Evolutionary conservation across 352 stramenopile genomes (phyloP).

Genomic region (Pythium chondricola): DNA sequence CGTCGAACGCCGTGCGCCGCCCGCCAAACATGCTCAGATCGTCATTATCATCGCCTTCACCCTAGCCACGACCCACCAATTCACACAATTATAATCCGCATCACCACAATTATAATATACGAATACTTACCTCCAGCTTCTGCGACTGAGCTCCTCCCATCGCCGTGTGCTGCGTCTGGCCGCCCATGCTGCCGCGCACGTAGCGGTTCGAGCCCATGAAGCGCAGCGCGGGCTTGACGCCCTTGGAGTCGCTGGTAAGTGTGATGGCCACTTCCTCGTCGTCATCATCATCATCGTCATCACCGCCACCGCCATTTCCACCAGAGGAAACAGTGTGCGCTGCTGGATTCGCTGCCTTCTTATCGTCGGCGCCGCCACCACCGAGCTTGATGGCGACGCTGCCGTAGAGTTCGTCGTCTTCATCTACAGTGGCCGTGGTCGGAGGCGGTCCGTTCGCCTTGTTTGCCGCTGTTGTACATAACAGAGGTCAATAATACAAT

Average conservation of each 20-base stretch:
- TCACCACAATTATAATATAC: too few species aligned
- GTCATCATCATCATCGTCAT: conserved; percentile 77
- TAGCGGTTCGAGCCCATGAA: conserved; percentile 80
- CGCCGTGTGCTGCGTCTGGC: conserved; percentile 25
- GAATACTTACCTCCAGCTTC: too few species aligned
- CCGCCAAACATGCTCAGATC: conserved; percentile 74
- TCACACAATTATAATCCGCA: too few species aligned
- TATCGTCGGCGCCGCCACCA: conserved; percentile 11
- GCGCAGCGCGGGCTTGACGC: conserved; percentile 63
- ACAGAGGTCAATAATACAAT: neutral
- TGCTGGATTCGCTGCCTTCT: conserved; percentile 1
- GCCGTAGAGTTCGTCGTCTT: conserved; percentile 79
- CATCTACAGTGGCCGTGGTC: conserved; percentile 21
- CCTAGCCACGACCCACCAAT: too few species aligned
- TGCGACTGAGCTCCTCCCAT: conserved; percentile 11
- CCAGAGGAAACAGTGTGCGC: neutral
- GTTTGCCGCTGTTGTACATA: conserved; percentile 4
- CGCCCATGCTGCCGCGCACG: conserved; percentile 51
- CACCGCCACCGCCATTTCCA: conserved; percentile 20
- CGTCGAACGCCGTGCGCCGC: conserved; percentile 85
- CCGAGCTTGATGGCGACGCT: conserved; percentile 71
- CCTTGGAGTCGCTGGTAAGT: conserved; percentile 53
- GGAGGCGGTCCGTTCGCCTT: too few species aligned
- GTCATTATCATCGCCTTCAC: conserved; percentile 40
- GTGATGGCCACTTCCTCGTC: conserved; percentile 83